Conservation (phyloP, 2,329 filamentous ascomycete species). For the Pseudopithomyces chartarum region DNA sequence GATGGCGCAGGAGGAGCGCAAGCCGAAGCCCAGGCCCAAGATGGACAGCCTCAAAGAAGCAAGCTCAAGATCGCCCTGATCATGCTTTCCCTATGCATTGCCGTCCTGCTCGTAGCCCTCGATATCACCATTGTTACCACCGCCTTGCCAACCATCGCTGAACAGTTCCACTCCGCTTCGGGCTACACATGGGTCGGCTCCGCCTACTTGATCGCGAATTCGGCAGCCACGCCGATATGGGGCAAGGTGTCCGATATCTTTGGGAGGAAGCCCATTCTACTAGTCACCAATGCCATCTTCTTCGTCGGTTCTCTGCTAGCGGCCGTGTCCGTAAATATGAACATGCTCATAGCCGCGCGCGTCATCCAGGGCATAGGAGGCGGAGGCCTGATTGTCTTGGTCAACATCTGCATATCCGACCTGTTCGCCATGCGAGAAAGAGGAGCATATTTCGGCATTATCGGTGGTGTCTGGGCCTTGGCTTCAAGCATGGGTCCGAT, state of each 20-base stretch:
- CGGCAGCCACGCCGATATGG: slow-evolving; percentile 62
- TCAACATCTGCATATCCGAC: slow-evolving; percentile 68
- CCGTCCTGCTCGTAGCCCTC: slow-evolving; percentile 64
- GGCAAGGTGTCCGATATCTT: slow-evolving; percentile 71
- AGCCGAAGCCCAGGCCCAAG: slow-evolving; percentile 19
- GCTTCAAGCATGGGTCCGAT: slow-evolving; percentile 69
- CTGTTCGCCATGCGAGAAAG: slow-evolving; percentile 65
- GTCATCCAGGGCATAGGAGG: slow-evolving; percentile 68
- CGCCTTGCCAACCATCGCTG: slow-evolving; percentile 63
- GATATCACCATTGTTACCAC: slow-evolving; percentile 69
- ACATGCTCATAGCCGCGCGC: slow-evolving; percentile 66
- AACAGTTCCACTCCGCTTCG: slow-evolving; percentile 55
- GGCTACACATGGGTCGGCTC: slow-evolving; percentile 61
- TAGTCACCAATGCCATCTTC: slow-evolving; percentile 66
- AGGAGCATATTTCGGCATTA: slow-evolving; percentile 67
- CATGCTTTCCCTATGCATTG: slow-evolving; percentile 57
- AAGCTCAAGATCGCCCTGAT: slow-evolving; percentile 53
- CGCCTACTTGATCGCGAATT: slow-evolving; percentile 56
- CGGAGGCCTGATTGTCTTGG: slow-evolving; percentile 66
- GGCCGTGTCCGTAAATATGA: slow-evolving; percentile 61
- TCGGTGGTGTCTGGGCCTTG: slow-evolving; percentile 70
- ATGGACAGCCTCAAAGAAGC: slow-evolving; percentile 40
- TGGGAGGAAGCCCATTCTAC: slow-evolving; percentile 66
- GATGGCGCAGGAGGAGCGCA: slow-evolving; percentile 8
- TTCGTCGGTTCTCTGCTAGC: slow-evolving; percentile 66